phyloP scores from a whole-genome alignment of 83 land plant species.

The Picea engelmannii region DNA sequence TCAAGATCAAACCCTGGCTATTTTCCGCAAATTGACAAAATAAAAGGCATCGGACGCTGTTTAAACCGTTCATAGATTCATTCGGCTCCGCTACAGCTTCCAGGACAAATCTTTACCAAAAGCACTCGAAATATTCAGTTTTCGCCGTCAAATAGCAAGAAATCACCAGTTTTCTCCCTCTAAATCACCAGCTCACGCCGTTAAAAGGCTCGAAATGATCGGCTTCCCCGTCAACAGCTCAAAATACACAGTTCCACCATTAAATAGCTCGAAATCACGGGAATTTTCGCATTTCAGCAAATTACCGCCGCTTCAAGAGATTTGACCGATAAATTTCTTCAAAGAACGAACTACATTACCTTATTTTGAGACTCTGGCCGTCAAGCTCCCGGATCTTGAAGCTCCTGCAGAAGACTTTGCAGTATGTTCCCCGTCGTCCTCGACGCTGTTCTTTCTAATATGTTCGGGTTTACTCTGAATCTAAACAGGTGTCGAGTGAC shows the following conservation, averaged over 20 bases:
- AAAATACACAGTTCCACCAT: neutral
- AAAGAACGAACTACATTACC: neutral
- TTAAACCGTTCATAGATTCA: neutral
- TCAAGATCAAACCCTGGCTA: neutral
- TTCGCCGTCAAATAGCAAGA: neutral
- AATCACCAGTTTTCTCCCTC: neutral
- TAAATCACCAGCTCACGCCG: neutral
- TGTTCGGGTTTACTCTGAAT: neutral
- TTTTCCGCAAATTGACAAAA: neutral
- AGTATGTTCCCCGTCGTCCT: neutral
- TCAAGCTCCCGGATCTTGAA: no score
- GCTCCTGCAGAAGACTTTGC: neutral
- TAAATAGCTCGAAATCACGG: neutral
- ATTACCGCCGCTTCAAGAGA: neutral
- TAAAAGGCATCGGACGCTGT: neutral
- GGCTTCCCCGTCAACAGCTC: neutral
- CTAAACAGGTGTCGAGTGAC: neutral
- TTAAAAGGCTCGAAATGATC: neutral
- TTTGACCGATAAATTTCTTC: conserved; percentile 1
- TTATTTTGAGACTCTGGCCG: neutral
- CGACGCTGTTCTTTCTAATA: conserved; percentile 1
- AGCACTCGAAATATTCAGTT: neutral
- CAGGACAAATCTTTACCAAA: neutral
- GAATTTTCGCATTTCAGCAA: neutral
- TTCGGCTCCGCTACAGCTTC: neutral